Evolutionary conservation across 495 filamentous ascomycete genomes (phyloP).

Genomic region (Aspergillus hancockii): DNA sequence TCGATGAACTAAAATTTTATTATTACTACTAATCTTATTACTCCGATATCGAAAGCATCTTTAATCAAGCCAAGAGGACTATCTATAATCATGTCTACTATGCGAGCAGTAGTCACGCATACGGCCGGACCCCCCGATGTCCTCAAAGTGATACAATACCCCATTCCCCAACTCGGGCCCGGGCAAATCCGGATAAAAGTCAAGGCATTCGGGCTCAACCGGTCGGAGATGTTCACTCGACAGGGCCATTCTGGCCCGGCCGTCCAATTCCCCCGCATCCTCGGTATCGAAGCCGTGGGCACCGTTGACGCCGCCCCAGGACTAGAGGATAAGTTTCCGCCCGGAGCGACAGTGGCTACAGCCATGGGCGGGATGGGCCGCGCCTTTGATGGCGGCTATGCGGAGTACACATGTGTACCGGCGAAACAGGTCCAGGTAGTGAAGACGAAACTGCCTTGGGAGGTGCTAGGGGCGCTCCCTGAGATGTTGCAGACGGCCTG

Average conservation of each 20-base stretch:
- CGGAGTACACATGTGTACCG: conserved; percentile 52
- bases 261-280: conserved; percentile 47
- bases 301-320: conserved; percentile 41
- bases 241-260: conserved; percentile 45
- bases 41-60: not conserved
- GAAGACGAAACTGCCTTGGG: conserved; percentile 39
- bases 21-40: not conserved
- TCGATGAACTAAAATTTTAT: too few species aligned
- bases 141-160: conserved; percentile 37
- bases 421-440: conserved; percentile 44
- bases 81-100: conserved; percentile 19
- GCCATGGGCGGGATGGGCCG: conserved; percentile 56
- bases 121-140: conserved; percentile 36
- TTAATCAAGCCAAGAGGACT: not conserved
- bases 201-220: conserved; percentile 55
- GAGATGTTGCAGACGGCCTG: conserved; percentile 60
- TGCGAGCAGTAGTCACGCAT: conserved; percentile 44
- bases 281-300: conserved; percentile 56
- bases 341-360: conserved; percentile 48
- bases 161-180: conserved; percentile 36
- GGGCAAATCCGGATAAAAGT: conserved; percentile 50
- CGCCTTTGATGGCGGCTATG: conserved; percentile 54
- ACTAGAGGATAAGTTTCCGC: conserved; percentile 30
- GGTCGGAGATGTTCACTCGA: conserved; percentile 57
- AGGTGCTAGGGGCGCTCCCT: conserved; percentile 48